phyloP scores from a whole-genome alignment of 129 eudicot genomes.

The Lonicera japonica region DNA sequence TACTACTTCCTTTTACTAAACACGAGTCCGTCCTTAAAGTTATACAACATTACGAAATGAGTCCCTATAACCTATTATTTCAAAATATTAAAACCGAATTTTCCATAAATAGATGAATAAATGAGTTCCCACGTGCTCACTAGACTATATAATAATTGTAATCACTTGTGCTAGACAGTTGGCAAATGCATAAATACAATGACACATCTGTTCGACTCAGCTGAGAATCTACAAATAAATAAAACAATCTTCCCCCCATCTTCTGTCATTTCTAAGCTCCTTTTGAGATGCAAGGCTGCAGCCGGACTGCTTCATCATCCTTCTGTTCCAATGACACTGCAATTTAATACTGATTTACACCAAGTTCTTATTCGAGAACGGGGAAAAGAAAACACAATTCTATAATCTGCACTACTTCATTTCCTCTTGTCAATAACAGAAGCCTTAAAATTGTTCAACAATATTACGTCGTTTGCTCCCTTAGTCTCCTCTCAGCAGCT shows the following conservation, averaged over 20 bases:
- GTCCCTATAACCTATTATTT: too few species aligned
- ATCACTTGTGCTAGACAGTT: background rate
- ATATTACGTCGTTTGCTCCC: constrained; percentile 25
- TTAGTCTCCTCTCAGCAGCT: constrained; percentile 77
- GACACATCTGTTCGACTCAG: background rate
- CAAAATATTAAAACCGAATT: too few species aligned
- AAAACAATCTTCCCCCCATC: background rate
- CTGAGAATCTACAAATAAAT: background rate
- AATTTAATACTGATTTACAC: background rate
- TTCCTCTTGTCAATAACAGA: background rate
- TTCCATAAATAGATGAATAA: background rate
- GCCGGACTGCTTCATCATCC: background rate
- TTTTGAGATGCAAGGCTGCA: background rate
- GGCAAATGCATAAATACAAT: background rate
- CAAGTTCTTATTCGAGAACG: background rate
- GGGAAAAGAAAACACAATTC: background rate
- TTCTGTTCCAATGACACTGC: background rate
- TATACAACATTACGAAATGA: too few species aligned
- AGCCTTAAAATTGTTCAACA: background rate
- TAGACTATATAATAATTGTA: background rate
- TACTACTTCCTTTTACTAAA: too few species aligned
- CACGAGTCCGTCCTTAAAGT: too few species aligned
- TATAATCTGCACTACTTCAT: background rate
- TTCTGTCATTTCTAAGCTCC: constrained; percentile 8
- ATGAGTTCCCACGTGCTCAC: background rate